A percentile compares a stretch with the other conserved stretches of the same genome.
Evolutionary conservation across 1,139 yeast genomes (phyloP).

Genomic region (Candida pseudoviswanathii): DNA sequence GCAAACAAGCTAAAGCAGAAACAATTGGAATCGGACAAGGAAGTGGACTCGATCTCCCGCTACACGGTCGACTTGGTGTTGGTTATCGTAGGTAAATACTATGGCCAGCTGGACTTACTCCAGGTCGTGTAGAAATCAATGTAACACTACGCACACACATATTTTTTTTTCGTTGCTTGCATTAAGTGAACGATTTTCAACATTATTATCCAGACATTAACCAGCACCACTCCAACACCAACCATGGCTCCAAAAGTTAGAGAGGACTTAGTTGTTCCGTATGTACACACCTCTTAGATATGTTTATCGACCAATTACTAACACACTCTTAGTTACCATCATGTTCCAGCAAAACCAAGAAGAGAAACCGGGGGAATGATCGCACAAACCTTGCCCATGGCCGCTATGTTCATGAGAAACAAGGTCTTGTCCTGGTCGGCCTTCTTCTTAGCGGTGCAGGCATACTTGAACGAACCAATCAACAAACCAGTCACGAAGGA

Average conservation of each 20-base stretch:
- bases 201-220: background rate
- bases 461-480: slow-evolving; percentile 51
- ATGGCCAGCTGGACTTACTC: slow-evolving; percentile 38
- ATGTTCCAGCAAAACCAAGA: slow-evolving; percentile 52
- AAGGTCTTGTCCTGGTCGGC: slow-evolving; percentile 61
- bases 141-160: background rate
- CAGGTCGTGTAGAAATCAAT: slow-evolving; percentile 4
- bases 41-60: slow-evolving; percentile 8
- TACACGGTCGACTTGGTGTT: slow-evolving; percentile 38
- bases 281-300: slow-evolving; percentile 19
- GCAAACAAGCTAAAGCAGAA: slow-evolving; percentile 31
- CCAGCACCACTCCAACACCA: background rate
- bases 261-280: slow-evolving; percentile 43
- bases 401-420: slow-evolving; percentile 61
- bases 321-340: slow-evolving; percentile 41
- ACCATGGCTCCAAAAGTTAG: slow-evolving; percentile 36
- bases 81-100: slow-evolving; percentile 35
- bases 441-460: slow-evolving; percentile 52
- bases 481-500: slow-evolving; percentile 32
- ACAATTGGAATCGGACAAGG: slow-evolving; percentile 12
- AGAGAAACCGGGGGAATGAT: slow-evolving; percentile 44
- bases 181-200: background rate
- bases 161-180: background rate
- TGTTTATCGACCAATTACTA: slow-evolving; percentile 7
- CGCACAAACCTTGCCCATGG: slow-evolving; percentile 68